These are phyloP conservation scores for Schizochytrium sp. DNA, from an alignment of 108 stramenopile species.

Conservation along the genomic window DNA sequence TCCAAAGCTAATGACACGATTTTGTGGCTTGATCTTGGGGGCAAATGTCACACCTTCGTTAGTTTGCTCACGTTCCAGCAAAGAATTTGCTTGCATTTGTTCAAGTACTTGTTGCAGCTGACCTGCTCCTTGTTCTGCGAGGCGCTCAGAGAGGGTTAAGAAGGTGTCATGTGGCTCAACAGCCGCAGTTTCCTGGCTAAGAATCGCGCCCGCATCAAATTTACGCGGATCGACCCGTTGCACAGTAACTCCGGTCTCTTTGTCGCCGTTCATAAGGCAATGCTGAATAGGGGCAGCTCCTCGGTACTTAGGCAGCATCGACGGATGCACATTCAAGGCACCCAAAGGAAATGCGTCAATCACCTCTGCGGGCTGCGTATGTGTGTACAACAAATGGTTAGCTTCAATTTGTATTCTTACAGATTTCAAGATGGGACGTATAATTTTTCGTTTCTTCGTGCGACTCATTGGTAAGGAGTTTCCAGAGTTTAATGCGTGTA, in stretches of 20 bases:
- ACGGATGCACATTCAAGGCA: constrained; percentile 38
- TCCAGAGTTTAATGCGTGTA: background rate
- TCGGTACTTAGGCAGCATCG: constrained; percentile 18
- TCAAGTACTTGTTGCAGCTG: background rate
- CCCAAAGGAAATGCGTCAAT: constrained; percentile 11
- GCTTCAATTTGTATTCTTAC: background rate
- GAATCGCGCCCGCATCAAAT: constrained; percentile 28
- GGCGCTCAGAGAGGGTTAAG: background rate
- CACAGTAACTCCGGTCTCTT: constrained; percentile 11
- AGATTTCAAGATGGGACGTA: too few species aligned
- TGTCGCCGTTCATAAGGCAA: constrained; percentile 54
- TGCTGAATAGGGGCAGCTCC: constrained; percentile 49
- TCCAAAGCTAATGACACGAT: background rate
- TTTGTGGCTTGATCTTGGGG: constrained; percentile 26
- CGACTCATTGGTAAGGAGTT: background rate
- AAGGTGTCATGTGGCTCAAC: background rate
- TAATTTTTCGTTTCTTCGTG: too few species aligned
- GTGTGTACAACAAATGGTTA: background rate
- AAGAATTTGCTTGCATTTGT: background rate
- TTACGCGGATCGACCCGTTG: constrained; percentile 3
- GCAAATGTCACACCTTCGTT: background rate
- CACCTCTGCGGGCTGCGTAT: background rate
- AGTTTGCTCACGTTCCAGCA: background rate
- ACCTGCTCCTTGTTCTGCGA: background rate
- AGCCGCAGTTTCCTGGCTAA: background rate